phyloP scores from a whole-genome alignment of 1,284 basidiomycete species.

The Fistulina hepatica region DNA sequence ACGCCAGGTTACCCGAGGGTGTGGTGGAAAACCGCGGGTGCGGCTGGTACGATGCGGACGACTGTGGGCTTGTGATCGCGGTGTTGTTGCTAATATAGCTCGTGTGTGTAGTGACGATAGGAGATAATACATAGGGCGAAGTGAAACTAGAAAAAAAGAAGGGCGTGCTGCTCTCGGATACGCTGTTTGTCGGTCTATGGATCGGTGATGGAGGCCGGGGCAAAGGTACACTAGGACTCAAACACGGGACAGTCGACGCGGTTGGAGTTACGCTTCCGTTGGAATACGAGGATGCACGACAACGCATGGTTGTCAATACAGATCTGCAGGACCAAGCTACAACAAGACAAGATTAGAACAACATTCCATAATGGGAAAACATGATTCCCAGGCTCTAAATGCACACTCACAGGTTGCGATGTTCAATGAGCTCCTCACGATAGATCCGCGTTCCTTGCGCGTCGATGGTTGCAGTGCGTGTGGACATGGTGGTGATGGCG shows the following conservation, averaged over 20 bases:
- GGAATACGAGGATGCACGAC: slow-evolving; percentile 27
- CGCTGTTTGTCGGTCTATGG: slow-evolving; percentile 35
- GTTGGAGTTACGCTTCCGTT: slow-evolving; percentile 53
- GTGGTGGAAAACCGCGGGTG: slow-evolving; percentile 18
- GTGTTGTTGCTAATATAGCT: slow-evolving; percentile 49
- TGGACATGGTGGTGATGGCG: too few relatives aligned
- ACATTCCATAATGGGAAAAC: slow-evolving; percentile 4
- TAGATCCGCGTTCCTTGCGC: too few relatives aligned
- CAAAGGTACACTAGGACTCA: slow-evolving; percentile 48
- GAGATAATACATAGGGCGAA: slow-evolving; percentile 48
- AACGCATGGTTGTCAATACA: slow-evolving; percentile 58
- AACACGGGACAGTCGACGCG: slow-evolving; percentile 30
- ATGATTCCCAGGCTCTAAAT: too few relatives aligned
- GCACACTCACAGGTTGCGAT: slow-evolving; percentile 50
- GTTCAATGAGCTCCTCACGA: slow-evolving; percentile 68
- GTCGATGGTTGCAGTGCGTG: too few relatives aligned
- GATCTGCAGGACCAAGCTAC: slow-evolving; percentile 55
- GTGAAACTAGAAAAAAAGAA: slow-evolving; percentile 47
- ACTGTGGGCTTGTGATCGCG: slow-evolving; percentile 54
- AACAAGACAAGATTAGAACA: slow-evolving; percentile 4
- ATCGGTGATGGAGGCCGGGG: slow-evolving; percentile 55
- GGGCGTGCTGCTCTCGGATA: slow-evolving; percentile 42
- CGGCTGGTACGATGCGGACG: slow-evolving; percentile 37
- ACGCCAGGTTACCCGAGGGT: slow-evolving; percentile 33
- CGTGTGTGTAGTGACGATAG: slow-evolving; percentile 36